Evolutionary conservation across 805 yeast species (phyloP), one percentile per base, ranked within the genome.

Genomic region (Ogataea paradorogensis): DNA sequence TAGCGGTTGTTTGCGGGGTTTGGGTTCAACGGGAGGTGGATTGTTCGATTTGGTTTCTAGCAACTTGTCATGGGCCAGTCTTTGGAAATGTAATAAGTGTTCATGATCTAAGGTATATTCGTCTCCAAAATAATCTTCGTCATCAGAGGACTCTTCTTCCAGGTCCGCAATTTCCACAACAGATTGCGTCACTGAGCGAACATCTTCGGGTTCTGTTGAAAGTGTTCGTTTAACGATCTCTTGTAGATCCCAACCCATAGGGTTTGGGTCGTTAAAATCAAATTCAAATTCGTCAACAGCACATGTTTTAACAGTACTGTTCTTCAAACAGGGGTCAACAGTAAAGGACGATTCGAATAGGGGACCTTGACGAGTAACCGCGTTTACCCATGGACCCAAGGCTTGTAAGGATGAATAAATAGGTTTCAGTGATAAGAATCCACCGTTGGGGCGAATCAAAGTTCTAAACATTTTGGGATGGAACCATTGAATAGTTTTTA

Each of bases 211-310:
- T 23, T 23, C n/a, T 9, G 25, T 5, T 4, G 25, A 23, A 11
- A 18, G 20, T 5, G 10, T 5, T 11, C 25, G 4, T 11, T 25
- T 26, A 18, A 30, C 24, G 9, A 35, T 28, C 2, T 35, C 49
- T 21, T 50, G 45, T 8, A 60, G 31, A 37, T 59, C 59, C 65
- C 65, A 61, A 43, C 52, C 51, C 27, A 58, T 40, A 2, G 63
- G 63, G 31, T 55, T 59, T 9, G 56, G 35, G 20, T 48, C 41
- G 5, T 53, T 44, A 38, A 58, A 59, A 35, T 59, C 59, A 28
- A 53, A 57, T 29, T 60, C 62, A 33, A 47, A 56, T 25, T 59
- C 61, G 29, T 53, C 58, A 15, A 61, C 62, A 9, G 64, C 65
- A 48, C 64, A 61, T 7, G 55, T 39, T 35, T 29, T 49, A 23